phyloP scores from a whole-genome alignment of 495 filamentous ascomycete genomes.

The Penicillium pulvis region DNA sequence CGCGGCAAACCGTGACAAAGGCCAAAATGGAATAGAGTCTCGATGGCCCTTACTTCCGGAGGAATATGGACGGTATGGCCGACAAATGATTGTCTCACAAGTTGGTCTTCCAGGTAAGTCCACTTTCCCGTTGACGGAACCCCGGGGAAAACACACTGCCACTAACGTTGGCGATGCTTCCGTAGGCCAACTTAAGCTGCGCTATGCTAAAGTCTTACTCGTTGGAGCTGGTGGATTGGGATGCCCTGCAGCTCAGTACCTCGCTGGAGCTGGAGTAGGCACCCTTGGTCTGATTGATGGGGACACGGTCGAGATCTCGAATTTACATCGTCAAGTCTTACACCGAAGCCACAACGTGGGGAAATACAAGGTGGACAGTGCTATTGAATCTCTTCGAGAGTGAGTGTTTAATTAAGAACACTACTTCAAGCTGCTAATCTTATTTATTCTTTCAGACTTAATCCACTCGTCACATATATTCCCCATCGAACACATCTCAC shows the following conservation, averaged over 20 bases:
- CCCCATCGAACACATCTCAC: slow-evolving; percentile 62
- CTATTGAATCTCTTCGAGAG: slow-evolving; percentile 65
- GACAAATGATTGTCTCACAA: slow-evolving; percentile 88
- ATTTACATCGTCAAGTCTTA: slow-evolving; percentile 89
- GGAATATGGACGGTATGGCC: slow-evolving; percentile 84
- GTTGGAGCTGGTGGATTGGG: slow-evolving; percentile 93
- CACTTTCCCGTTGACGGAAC: background rate
- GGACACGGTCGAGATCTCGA: slow-evolving; percentile 84
- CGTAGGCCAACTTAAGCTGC: slow-evolving; percentile 77
- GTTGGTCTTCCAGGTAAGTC: slow-evolving; percentile 72
- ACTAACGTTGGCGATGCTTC: slow-evolving; percentile 7
- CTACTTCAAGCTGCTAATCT: background rate
- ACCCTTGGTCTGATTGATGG: slow-evolving; percentile 84
- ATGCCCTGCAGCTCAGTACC: slow-evolving; percentile 87
- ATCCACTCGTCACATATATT: slow-evolving; percentile 66
- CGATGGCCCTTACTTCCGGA: slow-evolving; percentile 64
- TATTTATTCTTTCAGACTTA: slow-evolving; percentile 49
- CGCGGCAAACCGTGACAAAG: slow-evolving; percentile 7
- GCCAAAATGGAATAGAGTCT: slow-evolving; percentile 13
- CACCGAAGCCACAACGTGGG: slow-evolving; percentile 73
- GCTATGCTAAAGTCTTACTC: slow-evolving; percentile 69
- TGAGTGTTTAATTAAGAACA: slow-evolving; percentile 33
- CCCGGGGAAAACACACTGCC: background rate
- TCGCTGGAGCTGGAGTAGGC: slow-evolving; percentile 85
- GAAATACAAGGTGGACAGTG: slow-evolving; percentile 79